Percentiles rank a stretch among this genome's conserved stretches.
Conservation (phyloP, 257 asterid genomes). For the Solanum ossicruentum region DNA sequence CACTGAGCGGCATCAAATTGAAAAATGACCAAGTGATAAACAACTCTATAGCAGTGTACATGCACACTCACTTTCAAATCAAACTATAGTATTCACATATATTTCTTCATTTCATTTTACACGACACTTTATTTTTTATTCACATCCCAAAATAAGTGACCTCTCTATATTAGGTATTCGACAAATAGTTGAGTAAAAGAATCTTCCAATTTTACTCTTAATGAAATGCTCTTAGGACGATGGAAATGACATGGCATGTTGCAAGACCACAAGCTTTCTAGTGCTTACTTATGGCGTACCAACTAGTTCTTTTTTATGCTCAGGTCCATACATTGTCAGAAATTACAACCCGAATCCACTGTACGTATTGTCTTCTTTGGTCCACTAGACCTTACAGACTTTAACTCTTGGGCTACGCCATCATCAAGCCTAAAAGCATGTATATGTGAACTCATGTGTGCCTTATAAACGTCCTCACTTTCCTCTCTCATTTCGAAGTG, state of each 20-base stretch:
- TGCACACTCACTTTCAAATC: neutral
- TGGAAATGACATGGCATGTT: neutral
- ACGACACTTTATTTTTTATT: no score
- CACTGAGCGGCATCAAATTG: neutral
- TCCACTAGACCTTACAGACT: neutral
- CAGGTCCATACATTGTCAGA: neutral
- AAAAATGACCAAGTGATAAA: neutral
- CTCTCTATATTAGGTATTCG: neutral
- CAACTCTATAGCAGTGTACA: neutral
- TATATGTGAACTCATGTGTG: neutral
- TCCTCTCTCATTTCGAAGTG: neutral
- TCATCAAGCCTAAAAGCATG: neutral
- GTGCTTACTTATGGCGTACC: neutral
- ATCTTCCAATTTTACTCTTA: neutral
- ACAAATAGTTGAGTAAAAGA: neutral
- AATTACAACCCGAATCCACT: neutral
- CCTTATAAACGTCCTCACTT: neutral
- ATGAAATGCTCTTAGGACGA: neutral
- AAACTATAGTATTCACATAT: neutral
- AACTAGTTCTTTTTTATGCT: neutral
- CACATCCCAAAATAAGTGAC: neutral
- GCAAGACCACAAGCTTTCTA: neutral
- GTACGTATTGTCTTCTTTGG: neutral
- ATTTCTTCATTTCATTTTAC: neutral
- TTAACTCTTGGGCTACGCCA: neutral